phyloP scores from a whole-genome alignment of 2,329 filamentous ascomycete genomes.

The Curvularia sp. region DNA sequence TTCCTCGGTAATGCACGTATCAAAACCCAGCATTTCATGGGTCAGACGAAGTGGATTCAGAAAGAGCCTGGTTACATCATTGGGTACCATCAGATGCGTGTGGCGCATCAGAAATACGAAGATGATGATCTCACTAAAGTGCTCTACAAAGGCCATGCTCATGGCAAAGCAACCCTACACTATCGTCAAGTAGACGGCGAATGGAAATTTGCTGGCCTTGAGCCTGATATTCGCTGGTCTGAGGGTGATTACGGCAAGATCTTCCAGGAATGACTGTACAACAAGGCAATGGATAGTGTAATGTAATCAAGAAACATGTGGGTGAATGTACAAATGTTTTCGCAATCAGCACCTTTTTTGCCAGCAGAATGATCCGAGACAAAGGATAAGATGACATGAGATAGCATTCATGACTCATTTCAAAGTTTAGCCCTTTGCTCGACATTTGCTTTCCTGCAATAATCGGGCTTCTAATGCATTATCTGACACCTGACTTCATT shows the following conservation, averaged over 20 bases:
- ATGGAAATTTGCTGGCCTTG: constrained; percentile 5
- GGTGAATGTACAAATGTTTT: no score
- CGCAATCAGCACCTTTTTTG: background rate
- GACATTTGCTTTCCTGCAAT: background rate
- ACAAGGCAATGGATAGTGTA: background rate
- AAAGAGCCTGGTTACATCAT: constrained; percentile 4
- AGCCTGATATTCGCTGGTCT: background rate
- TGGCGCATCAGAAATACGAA: constrained; percentile 2
- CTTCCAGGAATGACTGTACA: background rate
- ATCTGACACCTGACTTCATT: background rate
- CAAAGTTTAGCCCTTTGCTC: no score
- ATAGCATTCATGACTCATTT: background rate
- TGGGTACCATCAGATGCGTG: constrained; percentile 19
- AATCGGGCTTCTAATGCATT: background rate
- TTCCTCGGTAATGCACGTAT: constrained; percentile 19
- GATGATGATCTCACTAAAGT: constrained; percentile 1
- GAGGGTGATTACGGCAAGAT: constrained; percentile 3
- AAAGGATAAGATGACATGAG: background rate
- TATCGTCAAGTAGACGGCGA: background rate
- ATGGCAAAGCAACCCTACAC: background rate
- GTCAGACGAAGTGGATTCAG: constrained; percentile 13
- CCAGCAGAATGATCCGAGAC: no score
- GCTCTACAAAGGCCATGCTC: constrained; percentile 2
- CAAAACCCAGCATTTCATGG: constrained; percentile 22
- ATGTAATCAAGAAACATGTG: background rate